A percentile compares a stretch with the other conserved stretches of the same genome.
Conservation (phyloP, 75 land plant species). For the Ceratopteris richardii region DNA sequence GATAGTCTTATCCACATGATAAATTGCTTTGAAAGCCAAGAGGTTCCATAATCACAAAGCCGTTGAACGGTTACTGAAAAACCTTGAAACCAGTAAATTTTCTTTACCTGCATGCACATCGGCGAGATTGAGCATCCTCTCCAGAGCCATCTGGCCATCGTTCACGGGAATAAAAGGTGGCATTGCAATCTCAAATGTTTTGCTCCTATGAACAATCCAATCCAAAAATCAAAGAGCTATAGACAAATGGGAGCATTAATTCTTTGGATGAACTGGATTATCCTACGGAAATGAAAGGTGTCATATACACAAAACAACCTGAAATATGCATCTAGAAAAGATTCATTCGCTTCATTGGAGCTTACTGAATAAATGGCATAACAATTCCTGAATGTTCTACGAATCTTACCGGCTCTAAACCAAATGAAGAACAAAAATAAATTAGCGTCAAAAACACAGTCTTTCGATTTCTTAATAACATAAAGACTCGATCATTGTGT, state of each 20-base stretch:
- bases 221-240: too few relatives aligned
- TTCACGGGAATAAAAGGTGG: constrained; percentile 68
- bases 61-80: too few relatives aligned
- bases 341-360: constrained; percentile 52
- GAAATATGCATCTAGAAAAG: constrained; percentile 56
- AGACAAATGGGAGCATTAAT: too few relatives aligned
- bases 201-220: background rate
- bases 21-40: too few relatives aligned
- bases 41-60: too few relatives aligned
- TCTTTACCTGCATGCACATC: constrained; percentile 56
- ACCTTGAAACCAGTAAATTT: too few relatives aligned
- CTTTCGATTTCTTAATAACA: too few relatives aligned
- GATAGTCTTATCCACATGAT: too few relatives aligned
- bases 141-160: constrained; percentile 71
- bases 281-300: too few relatives aligned
- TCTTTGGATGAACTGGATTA: too few relatives aligned
- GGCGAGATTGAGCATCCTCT: constrained; percentile 72
- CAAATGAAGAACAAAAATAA: background rate
- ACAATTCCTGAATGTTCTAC: constrained; percentile 45
- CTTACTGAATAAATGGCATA: constrained; percentile 51
- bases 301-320: constrained; percentile 22
- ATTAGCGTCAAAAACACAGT: too few relatives aligned
- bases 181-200: constrained; percentile 35
- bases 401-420: constrained; percentile 53
- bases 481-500: background rate